Percentiles rank a stretch among this genome's conserved stretches.
Conservation (phyloP, 1,284 basidiomycete genomes). For the Tilletiaria anomala region DNA sequence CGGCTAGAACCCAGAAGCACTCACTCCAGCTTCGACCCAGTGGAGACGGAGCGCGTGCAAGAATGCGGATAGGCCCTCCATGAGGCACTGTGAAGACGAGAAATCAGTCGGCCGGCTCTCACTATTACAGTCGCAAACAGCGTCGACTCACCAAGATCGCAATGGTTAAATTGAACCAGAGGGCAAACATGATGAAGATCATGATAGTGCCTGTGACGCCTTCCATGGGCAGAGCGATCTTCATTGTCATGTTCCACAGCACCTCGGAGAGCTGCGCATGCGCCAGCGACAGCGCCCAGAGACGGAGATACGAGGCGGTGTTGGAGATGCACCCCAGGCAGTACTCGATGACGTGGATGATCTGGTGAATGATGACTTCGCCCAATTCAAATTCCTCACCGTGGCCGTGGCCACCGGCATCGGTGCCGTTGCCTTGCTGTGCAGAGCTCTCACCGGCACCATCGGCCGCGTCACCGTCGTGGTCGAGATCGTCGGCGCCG, state of each 20-base stretch:
- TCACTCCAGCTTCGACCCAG: slow-evolving; percentile 96
- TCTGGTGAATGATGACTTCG: slow-evolving; percentile 88
- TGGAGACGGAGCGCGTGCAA: slow-evolving; percentile 89
- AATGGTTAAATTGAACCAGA: slow-evolving; percentile 75
- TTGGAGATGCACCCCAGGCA: slow-evolving; percentile 97
- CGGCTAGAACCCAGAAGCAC: too few species aligned
- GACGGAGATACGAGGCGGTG: slow-evolving; percentile 93
- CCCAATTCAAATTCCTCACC: slow-evolving; percentile 63
- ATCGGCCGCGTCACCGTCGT: slow-evolving; percentile 47
- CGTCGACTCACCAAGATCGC: too few species aligned
- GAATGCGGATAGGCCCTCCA: slow-evolving; percentile 69
- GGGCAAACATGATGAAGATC: slow-evolving; percentile 52
- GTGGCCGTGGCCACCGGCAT: slow-evolving; percentile 65
- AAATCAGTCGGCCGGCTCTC: slow-evolving; percentile 38
- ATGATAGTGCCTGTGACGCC: slow-evolving; percentile 47
- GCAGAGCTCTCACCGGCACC: slow-evolving; percentile 24
- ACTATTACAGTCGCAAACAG: too few species aligned
- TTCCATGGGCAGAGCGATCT: slow-evolving; percentile 35
- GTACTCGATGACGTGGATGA: slow-evolving; percentile 76
- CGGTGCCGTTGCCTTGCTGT: slow-evolving; percentile 52
- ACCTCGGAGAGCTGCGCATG: slow-evolving; percentile 97
- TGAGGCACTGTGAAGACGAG: slow-evolving; percentile 73
- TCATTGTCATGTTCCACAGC: slow-evolving; percentile 39
- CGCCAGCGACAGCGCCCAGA: slow-evolving; percentile 95
- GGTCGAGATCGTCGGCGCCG: slow-evolving; percentile 37